Percentiles rank a stretch among this genome's conserved stretches.
Conservation (phyloP, 768 basidiomycete species). For the Psilocybe tampanensis region DNA sequence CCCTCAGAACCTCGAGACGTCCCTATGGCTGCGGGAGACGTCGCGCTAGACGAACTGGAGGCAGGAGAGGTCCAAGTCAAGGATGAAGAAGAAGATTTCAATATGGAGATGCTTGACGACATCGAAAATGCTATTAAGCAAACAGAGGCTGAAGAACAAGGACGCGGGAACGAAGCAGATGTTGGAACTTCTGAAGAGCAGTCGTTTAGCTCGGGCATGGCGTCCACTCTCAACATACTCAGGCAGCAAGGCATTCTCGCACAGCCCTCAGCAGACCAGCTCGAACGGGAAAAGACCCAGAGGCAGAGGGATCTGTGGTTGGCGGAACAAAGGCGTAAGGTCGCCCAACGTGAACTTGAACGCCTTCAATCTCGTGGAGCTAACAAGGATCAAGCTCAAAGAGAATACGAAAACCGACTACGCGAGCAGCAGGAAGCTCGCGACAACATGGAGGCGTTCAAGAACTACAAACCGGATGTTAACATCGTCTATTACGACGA, state of each 20-base stretch:
- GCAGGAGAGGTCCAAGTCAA: slow-evolving; percentile 80
- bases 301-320: slow-evolving; percentile 89
- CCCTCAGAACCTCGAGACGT: slow-evolving; percentile 52
- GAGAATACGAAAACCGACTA: slow-evolving; percentile 92
- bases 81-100: slow-evolving; percentile 74
- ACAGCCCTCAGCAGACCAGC: slow-evolving; percentile 58
- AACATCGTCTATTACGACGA: slow-evolving; percentile 98
- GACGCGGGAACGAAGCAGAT: slow-evolving; percentile 30
- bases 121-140: slow-evolving; percentile 72
- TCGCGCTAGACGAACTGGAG: slow-evolving; percentile 73
- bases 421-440: slow-evolving; percentile 92
- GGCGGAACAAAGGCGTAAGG: slow-evolving; percentile 75
- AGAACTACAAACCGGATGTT: slow-evolving; percentile 95
- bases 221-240: slow-evolving; percentile 85
- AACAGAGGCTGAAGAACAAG: slow-evolving; percentile 25
- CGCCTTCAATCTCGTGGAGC: slow-evolving; percentile 73
- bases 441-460: slow-evolving; percentile 79
- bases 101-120: slow-evolving; percentile 73
- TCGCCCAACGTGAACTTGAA: slow-evolving; percentile 82
- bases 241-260: slow-evolving; percentile 91
- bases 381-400: slow-evolving; percentile 88
- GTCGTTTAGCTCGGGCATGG: slow-evolving; percentile 82
- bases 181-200: slow-evolving; percentile 76
- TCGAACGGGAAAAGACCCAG: slow-evolving; percentile 81
- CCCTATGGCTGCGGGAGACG: slow-evolving; percentile 61